Percentiles rank a stretch among this genome's conserved stretches.
Conservation (phyloP, 2,329 filamentous ascomycete genomes). For the Nothophaeocryptopus gaeumannii region DNA sequence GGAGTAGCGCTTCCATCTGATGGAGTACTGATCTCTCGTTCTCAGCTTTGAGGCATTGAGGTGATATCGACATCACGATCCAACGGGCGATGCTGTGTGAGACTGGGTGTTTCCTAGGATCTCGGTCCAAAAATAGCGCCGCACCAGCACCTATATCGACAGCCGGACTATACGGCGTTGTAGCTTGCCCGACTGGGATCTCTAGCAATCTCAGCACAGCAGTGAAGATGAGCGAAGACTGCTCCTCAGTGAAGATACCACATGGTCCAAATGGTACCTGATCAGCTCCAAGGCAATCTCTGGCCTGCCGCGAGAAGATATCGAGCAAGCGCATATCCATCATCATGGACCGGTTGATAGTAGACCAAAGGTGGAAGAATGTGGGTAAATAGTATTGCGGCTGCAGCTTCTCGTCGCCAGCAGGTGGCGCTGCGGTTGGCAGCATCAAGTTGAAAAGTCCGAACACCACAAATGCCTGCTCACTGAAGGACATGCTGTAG, state of each 20-base stretch:
- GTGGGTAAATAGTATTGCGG: slow-evolving; percentile 88
- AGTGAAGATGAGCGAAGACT: slow-evolving; percentile 90
- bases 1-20: slow-evolving; percentile 84
- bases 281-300: slow-evolving; percentile 73
- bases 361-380: slow-evolving; percentile 93
- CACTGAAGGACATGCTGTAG: slow-evolving; percentile 90
- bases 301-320: slow-evolving; percentile 78
- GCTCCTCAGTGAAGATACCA: slow-evolving; percentile 88
- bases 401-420: slow-evolving; percentile 69
- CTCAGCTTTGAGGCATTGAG: slow-evolving; percentile 70
- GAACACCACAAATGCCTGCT: slow-evolving; percentile 89
- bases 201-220: slow-evolving; percentile 84
- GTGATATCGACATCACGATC: slow-evolving; percentile 90
- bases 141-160: slow-evolving; percentile 81
- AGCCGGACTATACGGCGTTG: slow-evolving; percentile 77
- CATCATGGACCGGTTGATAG: slow-evolving; percentile 83
- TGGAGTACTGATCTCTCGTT: slow-evolving; percentile 68
- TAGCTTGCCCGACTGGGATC: slow-evolving; percentile 94
- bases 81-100: slow-evolving; percentile 89
- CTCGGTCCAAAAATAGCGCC: slow-evolving; percentile 83
- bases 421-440: slow-evolving; percentile 75
- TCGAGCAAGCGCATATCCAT: slow-evolving; percentile 88
- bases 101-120: slow-evolving; percentile 87
- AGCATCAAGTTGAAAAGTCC: slow-evolving; percentile 83
- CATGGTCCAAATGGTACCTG: slow-evolving; percentile 79